Evolutionary conservation across 129 eudicot genomes (phyloP).

Genomic region (Apium graveolens): DNA sequence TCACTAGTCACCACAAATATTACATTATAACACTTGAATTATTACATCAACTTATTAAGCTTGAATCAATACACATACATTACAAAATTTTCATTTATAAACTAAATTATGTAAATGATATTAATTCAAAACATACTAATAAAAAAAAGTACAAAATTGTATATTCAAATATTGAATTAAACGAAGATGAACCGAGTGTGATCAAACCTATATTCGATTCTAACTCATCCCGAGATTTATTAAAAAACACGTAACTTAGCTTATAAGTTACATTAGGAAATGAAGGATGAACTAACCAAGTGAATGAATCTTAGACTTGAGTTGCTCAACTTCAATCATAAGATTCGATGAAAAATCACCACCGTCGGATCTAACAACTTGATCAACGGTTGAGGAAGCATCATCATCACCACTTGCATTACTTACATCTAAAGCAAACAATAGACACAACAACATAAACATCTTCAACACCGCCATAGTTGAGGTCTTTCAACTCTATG

Average conservation of each 20-base stretch:
- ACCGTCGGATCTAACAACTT: conserved; percentile 31
- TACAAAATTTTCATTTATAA: not conserved
- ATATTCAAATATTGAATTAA: too few relatives aligned
- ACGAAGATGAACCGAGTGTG: not conserved
- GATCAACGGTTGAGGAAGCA: conserved; percentile 19
- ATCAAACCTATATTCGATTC: too few relatives aligned
- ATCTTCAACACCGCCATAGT: conserved; percentile 44
- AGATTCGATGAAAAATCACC: conserved; percentile 28
- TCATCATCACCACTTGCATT: conserved; percentile 36
- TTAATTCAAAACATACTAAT: not conserved
- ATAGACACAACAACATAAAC: conserved; percentile 20
- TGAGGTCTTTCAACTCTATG: not conserved
- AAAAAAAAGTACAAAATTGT: too few relatives aligned
- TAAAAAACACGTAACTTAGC: too few relatives aligned
- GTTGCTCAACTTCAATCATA: conserved; percentile 40
- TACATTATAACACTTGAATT: not conserved
- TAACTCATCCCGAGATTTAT: too few relatives aligned
- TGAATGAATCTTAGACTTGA: conserved; percentile 55
- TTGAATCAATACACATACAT: not conserved
- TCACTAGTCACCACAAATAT: not conserved
- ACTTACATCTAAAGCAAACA: conserved; percentile 33
- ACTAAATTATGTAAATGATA: not conserved
- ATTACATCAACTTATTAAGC: not conserved
- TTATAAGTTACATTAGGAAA: too few relatives aligned
- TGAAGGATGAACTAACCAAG: conserved; percentile 39